Conservation (phyloP, 2,329 filamentous ascomycete species). For the Ceratocystis colombiana region DNA sequence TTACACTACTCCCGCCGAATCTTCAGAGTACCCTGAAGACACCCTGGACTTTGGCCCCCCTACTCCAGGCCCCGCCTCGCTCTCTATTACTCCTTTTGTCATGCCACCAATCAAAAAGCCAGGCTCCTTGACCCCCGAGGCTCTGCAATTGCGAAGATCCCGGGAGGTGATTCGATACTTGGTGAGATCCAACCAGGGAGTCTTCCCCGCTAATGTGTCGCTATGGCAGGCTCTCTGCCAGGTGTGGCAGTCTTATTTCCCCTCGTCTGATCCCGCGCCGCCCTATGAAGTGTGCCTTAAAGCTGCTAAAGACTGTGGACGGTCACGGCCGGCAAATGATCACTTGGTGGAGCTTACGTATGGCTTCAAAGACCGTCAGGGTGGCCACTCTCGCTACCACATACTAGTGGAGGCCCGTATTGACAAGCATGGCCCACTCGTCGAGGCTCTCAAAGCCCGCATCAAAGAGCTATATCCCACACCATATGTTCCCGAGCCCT, state of each 20-base stretch:
- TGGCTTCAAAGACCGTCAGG: conserved; percentile 36
- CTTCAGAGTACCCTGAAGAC: conserved; percentile 13
- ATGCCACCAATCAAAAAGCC: conserved; percentile 28
- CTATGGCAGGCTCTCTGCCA: conserved; percentile 41
- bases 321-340: conserved; percentile 28
- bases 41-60: background rate
- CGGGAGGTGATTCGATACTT: conserved; percentile 37
- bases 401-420: conserved; percentile 38
- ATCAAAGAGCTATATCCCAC: conserved; percentile 41
- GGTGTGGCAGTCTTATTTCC: conserved; percentile 38
- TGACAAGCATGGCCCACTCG: conserved; percentile 37
- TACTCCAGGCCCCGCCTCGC: background rate
- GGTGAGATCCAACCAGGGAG: conserved; percentile 36
- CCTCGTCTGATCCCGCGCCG: conserved; percentile 33
- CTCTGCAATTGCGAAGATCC: conserved; percentile 30
- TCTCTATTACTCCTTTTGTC: conserved; percentile 16
- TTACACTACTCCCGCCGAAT: background rate
- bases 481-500: conserved; percentile 31
- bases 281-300: conserved; percentile 35
- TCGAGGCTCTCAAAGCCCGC: conserved; percentile 38
- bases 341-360: conserved; percentile 37
- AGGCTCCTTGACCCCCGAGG: conserved; percentile 30
- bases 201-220: conserved; percentile 43
- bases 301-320: conserved; percentile 35
- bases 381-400: conserved; percentile 38